phyloP scores from a whole-genome alignment of 345 rosid species.

The Luvunga scandens region DNA sequence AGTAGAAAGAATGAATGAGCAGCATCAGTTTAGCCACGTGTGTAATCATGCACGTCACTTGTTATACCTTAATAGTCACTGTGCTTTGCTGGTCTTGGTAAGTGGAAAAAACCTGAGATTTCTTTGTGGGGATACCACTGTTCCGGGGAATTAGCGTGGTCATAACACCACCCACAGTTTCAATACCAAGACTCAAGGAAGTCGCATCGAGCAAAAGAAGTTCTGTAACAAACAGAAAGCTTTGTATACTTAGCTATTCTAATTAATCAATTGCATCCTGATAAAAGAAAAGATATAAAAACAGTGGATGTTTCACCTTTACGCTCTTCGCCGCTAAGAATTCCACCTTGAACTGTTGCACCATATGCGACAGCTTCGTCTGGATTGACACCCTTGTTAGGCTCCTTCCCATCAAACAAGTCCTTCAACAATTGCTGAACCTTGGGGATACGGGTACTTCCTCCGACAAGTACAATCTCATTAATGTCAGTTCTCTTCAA shows the following conservation, averaged over 20 bases:
- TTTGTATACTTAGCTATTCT: background rate
- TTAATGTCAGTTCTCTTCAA: slow-evolving; percentile 37
- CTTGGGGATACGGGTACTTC: slow-evolving; percentile 55
- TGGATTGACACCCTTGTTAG: slow-evolving; percentile 47
- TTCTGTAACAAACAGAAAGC: slow-evolving; percentile 22
- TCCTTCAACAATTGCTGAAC: slow-evolving; percentile 49
- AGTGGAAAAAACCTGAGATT: slow-evolving; percentile 45
- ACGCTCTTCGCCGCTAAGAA: slow-evolving; percentile 47
- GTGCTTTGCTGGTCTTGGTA: slow-evolving; percentile 51
- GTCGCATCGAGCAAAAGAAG: slow-evolving; percentile 47
- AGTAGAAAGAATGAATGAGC: background rate
- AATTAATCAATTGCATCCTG: background rate
- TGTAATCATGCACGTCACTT: background rate
- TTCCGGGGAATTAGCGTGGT: slow-evolving; percentile 53
- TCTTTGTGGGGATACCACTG: slow-evolving; percentile 47
- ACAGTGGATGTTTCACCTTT: slow-evolving; percentile 17
- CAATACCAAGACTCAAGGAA: slow-evolving; percentile 52
- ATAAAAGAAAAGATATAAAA: background rate
- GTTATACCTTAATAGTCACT: slow-evolving; percentile 41
- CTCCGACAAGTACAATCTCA: slow-evolving; percentile 64
- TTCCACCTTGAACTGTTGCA: slow-evolving; percentile 55
- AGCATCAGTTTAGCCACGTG: background rate
- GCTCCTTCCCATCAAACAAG: slow-evolving; percentile 52
- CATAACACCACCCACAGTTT: slow-evolving; percentile 57
- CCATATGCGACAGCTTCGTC: slow-evolving; percentile 67